A percentile compares a stretch with the other conserved stretches of the same genome.
Conservation (phyloP, 805 yeast species). For the Candida maltosa region DNA sequence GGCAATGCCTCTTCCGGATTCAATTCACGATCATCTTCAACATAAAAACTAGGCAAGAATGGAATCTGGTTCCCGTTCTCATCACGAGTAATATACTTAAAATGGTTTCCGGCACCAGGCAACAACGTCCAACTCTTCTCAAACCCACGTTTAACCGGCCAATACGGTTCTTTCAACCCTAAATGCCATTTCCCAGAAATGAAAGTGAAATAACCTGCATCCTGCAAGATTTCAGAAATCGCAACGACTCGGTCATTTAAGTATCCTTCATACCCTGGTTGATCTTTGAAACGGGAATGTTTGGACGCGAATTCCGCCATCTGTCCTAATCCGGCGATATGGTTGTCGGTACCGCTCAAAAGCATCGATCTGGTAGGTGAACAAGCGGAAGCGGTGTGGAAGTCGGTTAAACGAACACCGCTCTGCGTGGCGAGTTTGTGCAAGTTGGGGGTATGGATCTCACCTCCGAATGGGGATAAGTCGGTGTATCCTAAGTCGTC, state of each 20-base stretch:
- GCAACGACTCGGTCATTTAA: conserved; percentile 51
- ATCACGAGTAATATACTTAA: conserved; percentile 40
- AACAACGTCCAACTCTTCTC: conserved; percentile 47
- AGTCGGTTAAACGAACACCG: conserved; percentile 53
- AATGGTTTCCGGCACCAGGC: conserved; percentile 60
- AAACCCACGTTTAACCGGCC: conserved; percentile 51
- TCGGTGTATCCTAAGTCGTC: conserved; percentile 64
- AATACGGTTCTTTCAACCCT: conserved; percentile 44
- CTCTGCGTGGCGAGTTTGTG: conserved; percentile 33
- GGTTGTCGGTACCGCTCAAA: conserved; percentile 59
- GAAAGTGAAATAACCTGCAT: conserved; percentile 49
- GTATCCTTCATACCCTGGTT: conserved; percentile 57
- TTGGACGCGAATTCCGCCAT: conserved; percentile 46
- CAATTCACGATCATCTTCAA: conserved; percentile 33
- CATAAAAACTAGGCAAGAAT: conserved; percentile 39
- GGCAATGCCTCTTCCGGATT: conserved; percentile 39
- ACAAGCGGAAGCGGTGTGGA: conserved; percentile 63
- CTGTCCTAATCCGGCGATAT: conserved; percentile 58
- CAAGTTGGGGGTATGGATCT: conserved; percentile 54
- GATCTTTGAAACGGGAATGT: conserved; percentile 35
- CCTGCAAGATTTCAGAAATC: conserved; percentile 48
- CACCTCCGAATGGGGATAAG: conserved; percentile 52
- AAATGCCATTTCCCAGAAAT: conserved; percentile 63
- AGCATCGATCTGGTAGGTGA: conserved; percentile 64
- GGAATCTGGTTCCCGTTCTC: conserved; percentile 22